These are phyloP conservation scores for Daldinia bambusicola DNA, from an alignment of 495 filamentous ascomycete species.

Conservation along the genomic window DNA sequence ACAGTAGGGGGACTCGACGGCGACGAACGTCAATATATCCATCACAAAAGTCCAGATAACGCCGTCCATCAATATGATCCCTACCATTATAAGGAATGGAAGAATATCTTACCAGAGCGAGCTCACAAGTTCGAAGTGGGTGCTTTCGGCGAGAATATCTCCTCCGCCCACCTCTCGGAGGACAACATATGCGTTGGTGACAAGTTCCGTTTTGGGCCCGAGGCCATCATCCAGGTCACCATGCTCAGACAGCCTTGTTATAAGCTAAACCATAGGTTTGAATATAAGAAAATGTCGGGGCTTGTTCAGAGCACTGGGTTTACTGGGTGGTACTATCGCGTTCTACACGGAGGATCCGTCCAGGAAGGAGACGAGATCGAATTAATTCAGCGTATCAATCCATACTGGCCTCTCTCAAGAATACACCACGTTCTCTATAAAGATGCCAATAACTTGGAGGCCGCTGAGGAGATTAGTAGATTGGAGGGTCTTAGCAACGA, in stretches of 20 bases:
- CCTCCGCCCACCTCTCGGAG: slow-evolving; percentile 51
- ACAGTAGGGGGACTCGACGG: slow-evolving; percentile 48
- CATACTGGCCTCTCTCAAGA: slow-evolving; percentile 55
- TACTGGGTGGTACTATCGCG: slow-evolving; percentile 59
- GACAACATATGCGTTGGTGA: slow-evolving; percentile 60
- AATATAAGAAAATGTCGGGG: slow-evolving; percentile 53
- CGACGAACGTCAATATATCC: slow-evolving; percentile 56
- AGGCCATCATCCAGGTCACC: slow-evolving; percentile 48
- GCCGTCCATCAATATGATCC: slow-evolving; percentile 59
- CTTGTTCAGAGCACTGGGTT: slow-evolving; percentile 52
- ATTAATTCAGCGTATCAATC: slow-evolving; percentile 52
- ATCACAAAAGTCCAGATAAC: slow-evolving; percentile 56
- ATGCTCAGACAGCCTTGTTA: slow-evolving; percentile 55
- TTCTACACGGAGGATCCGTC: slow-evolving; percentile 53
- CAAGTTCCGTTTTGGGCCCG: slow-evolving; percentile 49
- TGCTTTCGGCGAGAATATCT: slow-evolving; percentile 60
- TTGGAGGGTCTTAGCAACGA: slow-evolving; percentile 53
- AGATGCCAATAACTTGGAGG: slow-evolving; percentile 50
- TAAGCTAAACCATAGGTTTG: slow-evolving; percentile 54
- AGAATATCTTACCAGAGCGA: slow-evolving; percentile 45
- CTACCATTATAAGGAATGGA: slow-evolving; percentile 55
- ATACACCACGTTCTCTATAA: slow-evolving; percentile 55
- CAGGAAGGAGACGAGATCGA: slow-evolving; percentile 51
- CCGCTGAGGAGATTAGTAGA: slow-evolving; percentile 47
- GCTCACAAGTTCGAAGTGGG: slow-evolving; percentile 53